Evolutionary conservation across 805 yeast genomes (phyloP), one percentile per base, ranked within the genome.

Genomic region (Starmera dryadoides): DNA sequence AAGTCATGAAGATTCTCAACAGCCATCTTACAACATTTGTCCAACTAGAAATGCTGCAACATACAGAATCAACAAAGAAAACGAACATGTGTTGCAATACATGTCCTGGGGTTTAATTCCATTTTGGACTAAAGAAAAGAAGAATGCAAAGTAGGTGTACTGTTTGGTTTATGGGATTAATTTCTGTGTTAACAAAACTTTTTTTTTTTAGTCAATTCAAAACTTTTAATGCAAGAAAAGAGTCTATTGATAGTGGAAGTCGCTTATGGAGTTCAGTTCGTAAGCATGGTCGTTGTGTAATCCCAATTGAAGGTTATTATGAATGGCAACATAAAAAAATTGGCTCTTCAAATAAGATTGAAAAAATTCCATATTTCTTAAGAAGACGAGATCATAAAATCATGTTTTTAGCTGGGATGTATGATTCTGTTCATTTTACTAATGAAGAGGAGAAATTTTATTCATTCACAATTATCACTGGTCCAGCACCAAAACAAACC

Each of bases 91-190:
- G 3, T 26, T 75, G 3, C 62, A 73, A 40, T 68, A 71, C 33
- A 85, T 86, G 93, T 73, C 71, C 35, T 88, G 95, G 85, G 93
- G 95, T 0, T 60, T 87, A 29, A 69, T 85, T 1, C 95, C 96
- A 0, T 50, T 57, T 8, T 83, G 87, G 86, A 68, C 77, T 1
- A 64, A 63, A 32, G 65, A 66, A 18, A 47, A 59, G 4, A 52
- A 58, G 15, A 62, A 61, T 25, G 50, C 52, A 34, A 45, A 43
- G 36, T 40, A 19, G n/a, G n/a, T n/a, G n/a, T n/a, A n/a, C n/a
- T n/a, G n/a, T n/a, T n/a, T n/a, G n/a, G n/a, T n/a, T n/a, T n/a
- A n/a, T n/a, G n/a, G n/a, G n/a, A n/a, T n/a, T n/a, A n/a, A 10
- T 15, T 15, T 34, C 23, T 14, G 26, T 6, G 26, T 37, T 21